These are phyloP conservation scores for Sporothrix pseudoabietina DNA, from an alignment of 2,329 filamentous ascomycete species.

Conservation along the genomic window DNA sequence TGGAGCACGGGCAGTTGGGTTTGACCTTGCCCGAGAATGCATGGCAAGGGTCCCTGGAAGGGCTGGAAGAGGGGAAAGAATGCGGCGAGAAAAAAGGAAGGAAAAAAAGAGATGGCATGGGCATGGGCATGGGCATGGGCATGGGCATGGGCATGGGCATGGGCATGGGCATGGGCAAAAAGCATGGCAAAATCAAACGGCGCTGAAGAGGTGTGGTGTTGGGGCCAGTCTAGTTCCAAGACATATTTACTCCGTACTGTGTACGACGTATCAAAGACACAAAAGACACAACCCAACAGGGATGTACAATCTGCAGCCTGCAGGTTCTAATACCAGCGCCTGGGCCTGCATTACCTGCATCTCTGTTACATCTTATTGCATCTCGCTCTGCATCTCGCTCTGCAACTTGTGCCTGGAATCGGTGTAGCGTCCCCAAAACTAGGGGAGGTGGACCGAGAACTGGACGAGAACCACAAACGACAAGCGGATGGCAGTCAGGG, in stretches of 20 bases:
- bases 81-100: background rate
- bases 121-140: too few species aligned
- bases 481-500: constrained; percentile 9
- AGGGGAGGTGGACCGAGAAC: background rate
- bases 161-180: background rate
- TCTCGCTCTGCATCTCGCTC: background rate
- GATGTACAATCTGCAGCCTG: background rate
- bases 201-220: background rate
- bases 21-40: constrained; percentile 11
- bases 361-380: background rate
- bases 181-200: constrained; percentile 12
- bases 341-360: background rate
- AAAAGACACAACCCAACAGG: background rate
- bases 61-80: background rate
- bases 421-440: constrained; percentile 12
- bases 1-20: constrained; percentile 19
- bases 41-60: constrained; percentile 15
- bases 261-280: background rate
- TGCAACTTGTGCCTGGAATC: constrained; percentile 12
- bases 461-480: background rate
- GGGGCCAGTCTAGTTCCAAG: background rate
- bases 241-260: background rate
- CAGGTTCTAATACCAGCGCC: constrained; percentile 1
- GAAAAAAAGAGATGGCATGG: background rate
- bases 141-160: too few species aligned